Conservation (phyloP, 2,329 filamentous ascomycete species). For the Akanthomyces lecanii region DNA sequence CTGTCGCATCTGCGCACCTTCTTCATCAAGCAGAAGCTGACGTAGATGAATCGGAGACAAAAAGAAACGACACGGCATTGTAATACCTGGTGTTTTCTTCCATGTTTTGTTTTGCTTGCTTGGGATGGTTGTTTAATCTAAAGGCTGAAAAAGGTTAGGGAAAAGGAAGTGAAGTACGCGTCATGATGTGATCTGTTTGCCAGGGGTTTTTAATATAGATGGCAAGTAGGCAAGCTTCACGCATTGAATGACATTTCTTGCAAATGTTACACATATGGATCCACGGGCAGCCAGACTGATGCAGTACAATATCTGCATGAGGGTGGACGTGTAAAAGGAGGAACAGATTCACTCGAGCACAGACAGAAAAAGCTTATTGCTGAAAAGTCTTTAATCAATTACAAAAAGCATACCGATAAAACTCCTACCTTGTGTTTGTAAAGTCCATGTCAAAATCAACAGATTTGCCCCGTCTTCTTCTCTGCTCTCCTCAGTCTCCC, state of each 20-base stretch:
- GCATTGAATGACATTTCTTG: conserved; percentile 2
- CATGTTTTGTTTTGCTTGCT: conserved; percentile 7
- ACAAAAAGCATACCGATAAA: conserved; percentile 19
- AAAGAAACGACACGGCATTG: not conserved
- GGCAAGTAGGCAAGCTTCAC: not conserved
- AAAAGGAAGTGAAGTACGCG: not conserved
- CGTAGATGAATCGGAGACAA: conserved; percentile 45
- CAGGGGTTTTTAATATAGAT: not conserved
- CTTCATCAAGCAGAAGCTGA: conserved; percentile 99
- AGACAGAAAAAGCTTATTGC: not conserved
- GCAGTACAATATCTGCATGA: not conserved
- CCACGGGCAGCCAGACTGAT: not conserved
- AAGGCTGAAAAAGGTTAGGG: not conserved
- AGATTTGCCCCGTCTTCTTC: conserved; percentile 4
- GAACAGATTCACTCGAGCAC: not conserved
- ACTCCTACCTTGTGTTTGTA: conserved; percentile 19
- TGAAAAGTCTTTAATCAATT: conserved; percentile 15
- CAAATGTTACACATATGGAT: not conserved
- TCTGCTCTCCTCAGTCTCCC: not conserved
- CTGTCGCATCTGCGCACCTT: conserved; percentile 91
- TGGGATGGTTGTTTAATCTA: conserved; percentile 5
- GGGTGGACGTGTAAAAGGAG: not conserved
- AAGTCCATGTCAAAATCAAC: conserved; percentile 15
- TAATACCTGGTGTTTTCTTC: conserved; percentile 1
- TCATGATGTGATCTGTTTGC: not conserved